A percentile compares a stretch with the other conserved stretches of the same genome.
Evolutionary conservation across 2,329 filamentous ascomycete species (phyloP).

Genomic region (Fusarium ramigenum): DNA sequence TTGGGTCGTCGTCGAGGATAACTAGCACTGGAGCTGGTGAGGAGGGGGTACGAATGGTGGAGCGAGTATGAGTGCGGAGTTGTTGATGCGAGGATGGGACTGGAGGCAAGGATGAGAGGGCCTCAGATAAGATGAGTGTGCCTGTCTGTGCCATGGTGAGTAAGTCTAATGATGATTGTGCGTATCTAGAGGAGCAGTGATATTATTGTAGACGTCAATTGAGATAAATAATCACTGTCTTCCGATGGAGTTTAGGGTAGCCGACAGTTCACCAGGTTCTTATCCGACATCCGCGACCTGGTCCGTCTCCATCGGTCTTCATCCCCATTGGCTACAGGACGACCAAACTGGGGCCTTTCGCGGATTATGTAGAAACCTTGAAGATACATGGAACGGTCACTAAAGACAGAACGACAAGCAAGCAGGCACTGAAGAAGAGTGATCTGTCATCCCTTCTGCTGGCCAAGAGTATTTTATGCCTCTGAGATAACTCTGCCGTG

Average conservation of each 20-base stretch:
- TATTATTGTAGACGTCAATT: not conserved
- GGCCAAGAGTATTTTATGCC: fast-evolving
- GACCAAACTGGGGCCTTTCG: fast-evolving
- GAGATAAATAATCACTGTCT: not conserved
- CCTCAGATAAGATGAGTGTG: not conserved
- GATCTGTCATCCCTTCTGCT: too few relatives aligned
- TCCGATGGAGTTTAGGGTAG: slow-evolving; percentile 7
- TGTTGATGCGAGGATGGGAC: fast-evolving
- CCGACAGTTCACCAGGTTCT: not conserved
- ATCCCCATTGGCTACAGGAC: not conserved
- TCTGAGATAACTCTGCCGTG: fast-evolving
- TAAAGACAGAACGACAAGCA: not conserved
- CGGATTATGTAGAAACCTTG: too few relatives aligned
- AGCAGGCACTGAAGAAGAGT: too few relatives aligned
- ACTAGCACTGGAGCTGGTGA: not conserved
- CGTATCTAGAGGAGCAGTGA: not conserved
- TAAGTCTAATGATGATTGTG: fast-evolving
- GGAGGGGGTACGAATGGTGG: fast-evolving
- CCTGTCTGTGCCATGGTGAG: not conserved
- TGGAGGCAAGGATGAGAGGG: not conserved
- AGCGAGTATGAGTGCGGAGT: not conserved
- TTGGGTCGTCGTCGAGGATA: slow-evolving; percentile 20
- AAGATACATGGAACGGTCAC: too few relatives aligned
- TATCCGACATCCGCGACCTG: slow-evolving; percentile 10
- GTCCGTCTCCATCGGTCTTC: not conserved